phyloP scores from a whole-genome alignment of 495 filamentous ascomycete species.

The Hypomontagnella submonticulosa region DNA sequence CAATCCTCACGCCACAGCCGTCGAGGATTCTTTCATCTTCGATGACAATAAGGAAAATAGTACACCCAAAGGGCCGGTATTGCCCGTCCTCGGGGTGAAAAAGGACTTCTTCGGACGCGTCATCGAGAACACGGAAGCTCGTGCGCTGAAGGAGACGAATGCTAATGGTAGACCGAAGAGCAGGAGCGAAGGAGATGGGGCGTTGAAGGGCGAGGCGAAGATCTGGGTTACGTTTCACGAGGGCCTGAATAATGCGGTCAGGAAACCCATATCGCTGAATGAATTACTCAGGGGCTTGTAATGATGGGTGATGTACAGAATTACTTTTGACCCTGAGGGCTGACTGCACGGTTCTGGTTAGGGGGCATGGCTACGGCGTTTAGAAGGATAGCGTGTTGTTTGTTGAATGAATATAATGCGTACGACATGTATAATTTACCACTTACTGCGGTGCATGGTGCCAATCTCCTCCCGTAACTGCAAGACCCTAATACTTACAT shows the following conservation, averaged over 20 bases:
- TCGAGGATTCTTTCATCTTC: slow-evolving; percentile 46
- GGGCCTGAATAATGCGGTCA: slow-evolving; percentile 95
- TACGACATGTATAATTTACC: slow-evolving; percentile 1
- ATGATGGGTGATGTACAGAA: slow-evolving; percentile 1
- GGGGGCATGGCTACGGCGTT: slow-evolving; percentile 23
- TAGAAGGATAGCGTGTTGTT: slow-evolving; percentile 6
- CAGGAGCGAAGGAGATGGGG: slow-evolving; percentile 48
- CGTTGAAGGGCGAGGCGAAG: slow-evolving; percentile 62
- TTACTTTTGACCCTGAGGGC: slow-evolving; percentile 1
- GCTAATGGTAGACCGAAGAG: slow-evolving; percentile 52
- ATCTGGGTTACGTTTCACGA: slow-evolving; percentile 97
- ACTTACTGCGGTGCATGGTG: background rate
- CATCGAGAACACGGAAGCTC: slow-evolving; percentile 59
- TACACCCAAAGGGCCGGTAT: slow-evolving; percentile 27
- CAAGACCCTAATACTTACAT: too few species aligned
- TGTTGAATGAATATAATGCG: slow-evolving; percentile 8
- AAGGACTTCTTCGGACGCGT: slow-evolving; percentile 91
- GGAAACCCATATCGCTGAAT: slow-evolving; percentile 87
- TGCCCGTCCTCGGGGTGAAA: slow-evolving; percentile 65
- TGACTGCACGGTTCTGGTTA: background rate
- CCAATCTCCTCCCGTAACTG: too few species aligned
- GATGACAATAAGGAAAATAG: slow-evolving; percentile 59
- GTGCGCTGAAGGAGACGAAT: slow-evolving; percentile 52
- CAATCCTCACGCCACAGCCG: slow-evolving; percentile 45
- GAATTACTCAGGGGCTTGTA: slow-evolving; percentile 80